Percentiles rank a stretch among this genome's conserved stretches.
Evolutionary conservation across 768 basidiomycete genomes (phyloP).

Genomic region (Leccinum uliginosum): DNA sequence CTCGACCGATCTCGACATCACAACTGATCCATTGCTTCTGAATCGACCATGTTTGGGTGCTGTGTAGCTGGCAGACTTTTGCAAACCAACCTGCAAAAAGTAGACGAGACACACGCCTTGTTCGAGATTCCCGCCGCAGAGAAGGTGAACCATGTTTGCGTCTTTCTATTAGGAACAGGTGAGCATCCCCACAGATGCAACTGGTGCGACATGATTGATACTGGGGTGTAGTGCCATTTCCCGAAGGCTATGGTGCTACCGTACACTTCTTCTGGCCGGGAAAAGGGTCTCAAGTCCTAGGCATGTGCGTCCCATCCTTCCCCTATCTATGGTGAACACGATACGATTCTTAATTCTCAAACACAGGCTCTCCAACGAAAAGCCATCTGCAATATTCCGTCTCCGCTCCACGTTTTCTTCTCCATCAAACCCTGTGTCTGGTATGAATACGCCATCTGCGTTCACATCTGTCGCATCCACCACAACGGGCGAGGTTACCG

Average conservation of each 20-base stretch:
- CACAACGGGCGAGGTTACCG: slow-evolving; percentile 50
- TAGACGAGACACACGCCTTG: slow-evolving; percentile 79
- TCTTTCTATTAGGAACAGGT: slow-evolving; percentile 81
- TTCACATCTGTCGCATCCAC: slow-evolving; percentile 27
- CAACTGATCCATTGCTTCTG: not conserved
- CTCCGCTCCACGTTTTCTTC: slow-evolving; percentile 61
- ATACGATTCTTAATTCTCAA: not conserved
- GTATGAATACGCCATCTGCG: slow-evolving; percentile 30
- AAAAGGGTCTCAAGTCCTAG: slow-evolving; percentile 80
- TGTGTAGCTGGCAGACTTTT: slow-evolving; percentile 72
- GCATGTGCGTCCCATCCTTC: slow-evolving; percentile 53
- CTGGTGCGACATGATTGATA: not conserved
- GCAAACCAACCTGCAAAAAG: slow-evolving; percentile 75
- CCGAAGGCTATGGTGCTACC: slow-evolving; percentile 77
- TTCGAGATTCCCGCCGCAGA: slow-evolving; percentile 71
- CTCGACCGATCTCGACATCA: not conserved
- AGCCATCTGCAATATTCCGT: slow-evolving; percentile 86
- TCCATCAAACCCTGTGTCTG: slow-evolving; percentile 28
- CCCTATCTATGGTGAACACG: not conserved
- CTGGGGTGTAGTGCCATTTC: slow-evolving; percentile 58
- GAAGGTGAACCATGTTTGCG: slow-evolving; percentile 79
- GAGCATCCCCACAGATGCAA: slow-evolving; percentile 17
- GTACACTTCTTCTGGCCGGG: slow-evolving; percentile 88
- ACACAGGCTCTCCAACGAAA: slow-evolving; percentile 80
- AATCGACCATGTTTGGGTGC: slow-evolving; percentile 65